Evolutionary conservation across 192 early-diverging fungal genomes (phyloP).

Genomic region (Obelidium mucronatum): DNA sequence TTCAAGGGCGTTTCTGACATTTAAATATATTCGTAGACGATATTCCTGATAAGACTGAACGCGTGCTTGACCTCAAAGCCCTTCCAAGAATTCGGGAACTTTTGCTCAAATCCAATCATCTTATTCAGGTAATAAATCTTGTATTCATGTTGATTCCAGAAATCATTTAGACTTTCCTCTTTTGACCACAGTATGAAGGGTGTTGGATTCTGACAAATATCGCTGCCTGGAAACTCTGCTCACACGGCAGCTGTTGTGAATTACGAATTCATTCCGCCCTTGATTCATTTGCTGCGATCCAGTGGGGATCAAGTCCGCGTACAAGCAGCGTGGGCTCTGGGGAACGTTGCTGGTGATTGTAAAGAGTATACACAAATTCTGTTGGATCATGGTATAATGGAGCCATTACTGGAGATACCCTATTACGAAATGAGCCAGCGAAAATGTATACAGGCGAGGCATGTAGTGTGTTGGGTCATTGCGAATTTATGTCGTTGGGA

Average conservation of each 20-base stretch:
- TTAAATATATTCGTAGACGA: constrained; percentile 25
- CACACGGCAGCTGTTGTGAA: constrained; percentile 41
- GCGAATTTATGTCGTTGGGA: constrained; percentile 46
- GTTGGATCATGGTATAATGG: constrained; percentile 27
- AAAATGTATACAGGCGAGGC: constrained; percentile 11
- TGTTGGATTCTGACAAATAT: constrained; percentile 44
- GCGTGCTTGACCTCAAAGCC: constrained; percentile 39
- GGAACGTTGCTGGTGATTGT: constrained; percentile 46
- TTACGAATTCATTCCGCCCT: constrained; percentile 17
- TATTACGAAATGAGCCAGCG: neutral
- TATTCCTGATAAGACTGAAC: constrained; percentile 34
- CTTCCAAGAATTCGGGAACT: constrained; percentile 24
- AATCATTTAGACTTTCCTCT: neutral
- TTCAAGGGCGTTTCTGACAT: neutral
- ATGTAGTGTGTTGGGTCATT: constrained; percentile 43
- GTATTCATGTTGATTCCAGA: neutral
- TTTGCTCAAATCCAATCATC: neutral
- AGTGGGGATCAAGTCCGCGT: constrained; percentile 27
- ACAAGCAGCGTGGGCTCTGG: constrained; percentile 43
- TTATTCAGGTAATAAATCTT: constrained; percentile 19
- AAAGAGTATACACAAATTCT: constrained; percentile 30
- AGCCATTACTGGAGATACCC: constrained; percentile 22
- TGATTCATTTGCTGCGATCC: constrained; percentile 25
- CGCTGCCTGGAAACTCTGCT: constrained; percentile 30
- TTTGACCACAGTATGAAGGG: constrained; percentile 36